Percentiles rank a stretch among this genome's conserved stretches.
These are phyloP conservation scores for Sparassis latifolia DNA, from an alignment of 1,284 basidiomycete genomes.

Conservation along the genomic window DNA sequence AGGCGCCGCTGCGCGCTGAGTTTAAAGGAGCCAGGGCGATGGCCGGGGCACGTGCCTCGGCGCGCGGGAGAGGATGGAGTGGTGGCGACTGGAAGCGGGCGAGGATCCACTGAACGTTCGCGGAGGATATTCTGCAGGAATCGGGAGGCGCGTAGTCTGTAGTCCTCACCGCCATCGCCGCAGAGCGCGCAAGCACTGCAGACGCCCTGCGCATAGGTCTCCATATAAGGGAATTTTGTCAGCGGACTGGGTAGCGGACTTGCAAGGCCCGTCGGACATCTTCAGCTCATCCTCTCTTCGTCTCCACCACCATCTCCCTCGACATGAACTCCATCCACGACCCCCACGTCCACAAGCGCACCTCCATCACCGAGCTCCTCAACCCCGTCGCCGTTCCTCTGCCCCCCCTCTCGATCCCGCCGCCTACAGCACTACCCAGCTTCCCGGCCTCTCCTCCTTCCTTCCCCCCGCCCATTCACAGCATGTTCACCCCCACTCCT, in stretches of 20 bases:
- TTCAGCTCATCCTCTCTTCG: conserved; percentile 4
- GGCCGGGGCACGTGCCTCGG: no score
- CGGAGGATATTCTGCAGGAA: no score
- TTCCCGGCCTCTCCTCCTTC: conserved; percentile 32
- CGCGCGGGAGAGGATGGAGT: no score
- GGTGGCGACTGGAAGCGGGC: no score
- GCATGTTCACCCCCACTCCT: conserved; percentile 17
- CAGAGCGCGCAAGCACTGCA: no score
- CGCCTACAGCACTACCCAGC: conserved; percentile 30
- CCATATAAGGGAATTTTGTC: conserved; percentile 12
- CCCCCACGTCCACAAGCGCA: conserved; percentile 37
- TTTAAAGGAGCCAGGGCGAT: no score
- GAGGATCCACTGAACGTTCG: no score
- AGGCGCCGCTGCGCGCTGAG: no score
- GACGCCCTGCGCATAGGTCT: not conserved
- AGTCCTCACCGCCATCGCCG: no score
- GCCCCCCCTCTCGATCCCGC: conserved; percentile 21
- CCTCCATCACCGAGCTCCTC: conserved; percentile 46
- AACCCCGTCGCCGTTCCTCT: conserved; percentile 31
- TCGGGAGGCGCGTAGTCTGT: no score
- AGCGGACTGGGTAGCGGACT: conserved; percentile 12
- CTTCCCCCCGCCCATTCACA: conserved; percentile 4
- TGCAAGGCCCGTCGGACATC: conserved; percentile 11
- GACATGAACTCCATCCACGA: conserved; percentile 43
- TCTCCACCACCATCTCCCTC: conserved; percentile 11